These are phyloP conservation scores for Chrysanthemum makinoi DNA, from an alignment of 129 eudicot genomes.

Conservation along the genomic window DNA sequence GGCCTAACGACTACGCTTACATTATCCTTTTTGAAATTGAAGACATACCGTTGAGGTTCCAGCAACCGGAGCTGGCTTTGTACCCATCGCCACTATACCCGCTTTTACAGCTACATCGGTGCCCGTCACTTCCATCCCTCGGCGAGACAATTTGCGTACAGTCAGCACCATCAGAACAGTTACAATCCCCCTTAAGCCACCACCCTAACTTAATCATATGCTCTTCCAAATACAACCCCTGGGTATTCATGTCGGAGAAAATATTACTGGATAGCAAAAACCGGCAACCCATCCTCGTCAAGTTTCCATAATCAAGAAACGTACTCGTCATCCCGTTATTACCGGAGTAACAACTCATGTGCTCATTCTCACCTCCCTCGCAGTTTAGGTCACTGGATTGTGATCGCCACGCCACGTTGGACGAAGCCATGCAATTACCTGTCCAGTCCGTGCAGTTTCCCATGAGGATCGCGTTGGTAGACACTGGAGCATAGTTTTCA, in stretches of 20 bases:
- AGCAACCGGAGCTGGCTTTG: slow-evolving; percentile 32
- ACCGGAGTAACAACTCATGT: slow-evolving; percentile 46
- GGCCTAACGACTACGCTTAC: too few species aligned
- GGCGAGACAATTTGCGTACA: slow-evolving; percentile 30
- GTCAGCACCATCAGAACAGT: slow-evolving; percentile 23
- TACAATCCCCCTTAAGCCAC: slow-evolving; percentile 48
- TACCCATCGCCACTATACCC: slow-evolving; percentile 42
- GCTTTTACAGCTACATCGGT: slow-evolving; percentile 28
- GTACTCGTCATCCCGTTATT: not conserved
- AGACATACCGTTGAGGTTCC: slow-evolving; percentile 22
- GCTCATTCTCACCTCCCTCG: not conserved
- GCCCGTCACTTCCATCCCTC: slow-evolving; percentile 10
- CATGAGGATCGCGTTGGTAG: slow-evolving; percentile 41
- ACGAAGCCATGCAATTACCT: slow-evolving; percentile 22
- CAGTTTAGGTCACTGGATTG: too few species aligned
- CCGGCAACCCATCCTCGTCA: slow-evolving; percentile 34
- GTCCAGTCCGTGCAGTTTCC: slow-evolving; percentile 37
- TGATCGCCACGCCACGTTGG: too few species aligned
- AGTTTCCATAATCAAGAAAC: slow-evolving; percentile 29
- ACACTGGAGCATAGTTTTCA: slow-evolving; percentile 42
- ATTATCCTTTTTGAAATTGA: not conserved
- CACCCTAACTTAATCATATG: slow-evolving; percentile 42
- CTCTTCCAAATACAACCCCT: slow-evolving; percentile 29
- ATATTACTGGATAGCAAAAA: slow-evolving; percentile 25
- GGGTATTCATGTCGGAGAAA: too few species aligned